These are phyloP conservation scores for Trichoderma koningii DNA, from an alignment of 2,329 filamentous ascomycete genomes.

Conservation along the genomic window DNA sequence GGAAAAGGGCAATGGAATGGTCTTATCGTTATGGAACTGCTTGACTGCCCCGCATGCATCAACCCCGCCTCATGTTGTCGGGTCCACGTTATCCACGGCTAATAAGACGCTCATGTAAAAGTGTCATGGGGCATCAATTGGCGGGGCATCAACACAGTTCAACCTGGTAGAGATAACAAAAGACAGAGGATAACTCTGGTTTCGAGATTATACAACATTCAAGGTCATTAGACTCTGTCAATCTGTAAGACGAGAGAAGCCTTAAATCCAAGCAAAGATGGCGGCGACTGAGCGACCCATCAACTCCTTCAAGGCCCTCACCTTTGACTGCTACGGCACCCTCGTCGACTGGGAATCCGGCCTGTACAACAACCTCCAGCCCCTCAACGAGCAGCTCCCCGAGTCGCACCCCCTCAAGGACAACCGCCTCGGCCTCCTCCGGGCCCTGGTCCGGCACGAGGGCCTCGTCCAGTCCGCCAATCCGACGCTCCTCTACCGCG, in stretches of 20 bases:
- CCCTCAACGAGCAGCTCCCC: constrained; percentile 49
- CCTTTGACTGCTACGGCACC: constrained; percentile 80
- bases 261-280: constrained; percentile 22
- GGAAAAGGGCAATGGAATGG: neutral
- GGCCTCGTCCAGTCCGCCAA: constrained; percentile 60
- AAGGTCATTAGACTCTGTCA: neutral
- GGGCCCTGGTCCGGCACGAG: constrained; percentile 52
- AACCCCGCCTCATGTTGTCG: neutral
- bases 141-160: neutral
- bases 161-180: no score
- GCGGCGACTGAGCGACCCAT: constrained; percentile 29
- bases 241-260: neutral
- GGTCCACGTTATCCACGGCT: neutral
- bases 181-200: no score
- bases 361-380: constrained; percentile 55
- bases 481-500: constrained; percentile 43
- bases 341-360: constrained; percentile 78
- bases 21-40: neutral
- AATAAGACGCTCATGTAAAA: neutral
- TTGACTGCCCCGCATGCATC: constrained; percentile 3
- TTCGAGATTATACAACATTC: no score
- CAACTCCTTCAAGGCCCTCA: constrained; percentile 50
- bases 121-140: neutral
- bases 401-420: constrained; percentile 41
- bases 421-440: constrained; percentile 45